Conservation (phyloP, 192 early-diverging fungal genomes). For the Backusella parvicylindrica region DNA sequence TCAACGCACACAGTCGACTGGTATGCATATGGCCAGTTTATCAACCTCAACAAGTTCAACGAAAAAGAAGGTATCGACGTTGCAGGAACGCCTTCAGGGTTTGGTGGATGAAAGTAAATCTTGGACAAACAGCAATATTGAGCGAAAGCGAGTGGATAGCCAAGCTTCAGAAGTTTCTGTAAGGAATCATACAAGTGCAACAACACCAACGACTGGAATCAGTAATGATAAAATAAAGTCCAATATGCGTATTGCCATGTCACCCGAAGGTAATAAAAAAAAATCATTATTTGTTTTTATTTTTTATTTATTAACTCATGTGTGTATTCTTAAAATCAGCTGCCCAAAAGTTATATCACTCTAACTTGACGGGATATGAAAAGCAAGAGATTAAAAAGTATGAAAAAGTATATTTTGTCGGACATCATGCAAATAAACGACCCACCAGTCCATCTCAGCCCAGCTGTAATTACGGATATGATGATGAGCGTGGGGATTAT, state of each 20-base stretch:
- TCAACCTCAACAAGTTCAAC: background rate
- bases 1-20: background rate
- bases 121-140: background rate
- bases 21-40: background rate
- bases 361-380: conserved; percentile 8
- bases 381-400: conserved; percentile 3
- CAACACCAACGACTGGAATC: too few relatives aligned
- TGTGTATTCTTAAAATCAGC: conserved; percentile 1
- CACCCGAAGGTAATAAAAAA: conserved; percentile 11
- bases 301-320: background rate
- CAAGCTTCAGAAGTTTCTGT: conserved; percentile 1
- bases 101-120: conserved; percentile 9
- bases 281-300: background rate
- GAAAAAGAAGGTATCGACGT: background rate
- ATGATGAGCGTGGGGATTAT: conserved; percentile 93
- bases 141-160: background rate
- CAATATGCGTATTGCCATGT: conserved; percentile 1
- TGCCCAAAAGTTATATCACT: conserved; percentile 6
- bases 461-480: conserved; percentile 30
- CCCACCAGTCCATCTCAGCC: background rate
- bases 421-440: conserved; percentile 29
- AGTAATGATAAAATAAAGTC: background rate
- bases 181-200: background rate
- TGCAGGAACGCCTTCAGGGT: conserved; percentile 9
- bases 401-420: background rate